Evolutionary conservation across 2,329 filamentous ascomycete genomes (phyloP).

Genomic region (Penicillium sp.): DNA sequence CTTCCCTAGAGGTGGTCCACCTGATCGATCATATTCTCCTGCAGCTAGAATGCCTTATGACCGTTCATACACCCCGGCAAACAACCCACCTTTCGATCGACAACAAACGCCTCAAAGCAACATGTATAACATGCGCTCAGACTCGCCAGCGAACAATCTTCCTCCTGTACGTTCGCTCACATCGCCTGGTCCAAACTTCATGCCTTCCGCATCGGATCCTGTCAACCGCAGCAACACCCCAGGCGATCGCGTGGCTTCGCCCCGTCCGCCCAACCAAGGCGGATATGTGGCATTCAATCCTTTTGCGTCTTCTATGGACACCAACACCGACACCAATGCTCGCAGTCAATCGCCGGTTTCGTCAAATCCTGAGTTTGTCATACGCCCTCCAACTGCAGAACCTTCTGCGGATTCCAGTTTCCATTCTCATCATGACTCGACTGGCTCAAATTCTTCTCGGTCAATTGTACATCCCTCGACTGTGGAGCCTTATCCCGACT

Average conservation of each 20-base stretch:
- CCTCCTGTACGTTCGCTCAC: conserved; percentile 9
- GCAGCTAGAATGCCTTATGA: neutral
- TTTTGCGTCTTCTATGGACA: conserved; percentile 5
- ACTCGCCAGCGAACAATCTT: conserved; percentile 4
- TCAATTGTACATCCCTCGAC: neutral
- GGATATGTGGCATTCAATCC: conserved; percentile 15
- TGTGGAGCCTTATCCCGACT: too few species aligned
- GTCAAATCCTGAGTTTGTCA: neutral
- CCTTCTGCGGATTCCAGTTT: neutral
- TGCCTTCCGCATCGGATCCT: neutral
- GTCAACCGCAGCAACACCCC: conserved; percentile 8
- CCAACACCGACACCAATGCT: neutral
- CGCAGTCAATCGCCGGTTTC: neutral
- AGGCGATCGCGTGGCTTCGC: conserved; percentile 9
- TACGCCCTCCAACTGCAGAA: neutral
- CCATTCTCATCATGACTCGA: neutral
- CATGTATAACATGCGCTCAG: neutral
- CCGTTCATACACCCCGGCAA: neutral
- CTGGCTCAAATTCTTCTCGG: neutral
- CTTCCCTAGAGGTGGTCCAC: neutral
- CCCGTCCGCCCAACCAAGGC: conserved; percentile 8
- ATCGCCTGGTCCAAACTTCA: neutral
- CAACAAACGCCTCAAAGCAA: conserved; percentile 3
- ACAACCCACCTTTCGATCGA: neutral
- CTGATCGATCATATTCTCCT: conserved; percentile 5